phyloP scores from a whole-genome alignment of 352 stramenopile species.

The Blastocystis sp. region DNA sequence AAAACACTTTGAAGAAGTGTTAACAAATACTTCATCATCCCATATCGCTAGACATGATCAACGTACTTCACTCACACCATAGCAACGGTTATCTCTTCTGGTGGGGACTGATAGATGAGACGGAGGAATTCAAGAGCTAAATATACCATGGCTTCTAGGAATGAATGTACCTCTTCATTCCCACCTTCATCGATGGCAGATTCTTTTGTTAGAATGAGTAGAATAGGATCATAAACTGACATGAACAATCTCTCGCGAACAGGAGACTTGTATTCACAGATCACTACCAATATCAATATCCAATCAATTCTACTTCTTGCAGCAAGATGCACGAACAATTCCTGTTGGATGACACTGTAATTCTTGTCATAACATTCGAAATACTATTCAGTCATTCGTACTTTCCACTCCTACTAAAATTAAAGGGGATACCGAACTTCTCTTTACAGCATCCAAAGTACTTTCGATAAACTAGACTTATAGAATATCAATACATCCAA shows the following conservation, averaged over 20 bases:
- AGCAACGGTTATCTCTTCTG: neutral
- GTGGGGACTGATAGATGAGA: neutral
- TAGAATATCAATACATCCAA: neutral
- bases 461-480: neutral
- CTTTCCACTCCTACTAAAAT: neutral
- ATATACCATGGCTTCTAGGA: constrained; percentile 1
- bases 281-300: neutral
- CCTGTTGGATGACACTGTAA: constrained; percentile 15
- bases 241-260: neutral
- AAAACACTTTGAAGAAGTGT: constrained; percentile 3
- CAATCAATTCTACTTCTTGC: neutral
- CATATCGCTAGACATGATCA: neutral
- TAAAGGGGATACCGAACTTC: neutral
- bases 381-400: neutral
- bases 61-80: neutral
- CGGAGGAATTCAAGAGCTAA: neutral
- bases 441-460: neutral
- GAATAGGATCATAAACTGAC: neutral
- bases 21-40: neutral
- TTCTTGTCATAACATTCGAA: neutral
- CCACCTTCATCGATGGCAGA: constrained; percentile 43
- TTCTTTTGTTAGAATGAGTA: neutral
- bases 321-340: constrained; percentile 1
- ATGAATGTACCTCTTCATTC: neutral
- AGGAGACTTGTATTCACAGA: neutral